Conservation (phyloP, 192 early-diverging fungal genomes). For the Coemansia nantahalensis region DNA sequence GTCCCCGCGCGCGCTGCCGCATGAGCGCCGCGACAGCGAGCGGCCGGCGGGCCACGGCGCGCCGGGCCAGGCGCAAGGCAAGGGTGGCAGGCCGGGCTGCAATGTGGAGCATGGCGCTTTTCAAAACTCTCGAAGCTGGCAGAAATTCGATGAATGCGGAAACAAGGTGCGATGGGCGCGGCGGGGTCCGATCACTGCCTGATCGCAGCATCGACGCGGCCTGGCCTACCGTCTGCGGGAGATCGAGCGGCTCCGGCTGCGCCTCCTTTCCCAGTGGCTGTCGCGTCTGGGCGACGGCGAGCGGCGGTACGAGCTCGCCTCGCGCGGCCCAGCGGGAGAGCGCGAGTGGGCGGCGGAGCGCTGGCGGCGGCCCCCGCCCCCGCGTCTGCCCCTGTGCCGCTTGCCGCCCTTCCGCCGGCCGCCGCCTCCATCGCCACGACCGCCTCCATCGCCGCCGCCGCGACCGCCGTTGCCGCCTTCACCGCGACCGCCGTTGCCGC, state of each 20-base stretch:
- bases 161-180: no score
- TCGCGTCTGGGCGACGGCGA: constrained; percentile 40
- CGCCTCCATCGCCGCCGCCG: constrained; percentile 1
- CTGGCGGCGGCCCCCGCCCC: constrained; percentile 4
- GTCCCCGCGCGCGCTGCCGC: not conserved
- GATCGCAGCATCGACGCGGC: not conserved
- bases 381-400: constrained; percentile 13
- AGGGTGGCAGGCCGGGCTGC: not conserved
- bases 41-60: no score
- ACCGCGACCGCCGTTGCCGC: not conserved
- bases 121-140: not conserved
- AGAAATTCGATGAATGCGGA: no score
- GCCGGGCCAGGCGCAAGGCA: no score
- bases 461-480: not conserved
- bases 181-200: no score
- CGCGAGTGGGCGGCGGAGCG: constrained; percentile 28
- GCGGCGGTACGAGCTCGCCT: constrained; percentile 18
- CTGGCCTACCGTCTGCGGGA: constrained; percentile 47
- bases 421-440: not conserved
- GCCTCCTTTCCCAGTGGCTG: constrained; percentile 21
- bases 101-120: not conserved
- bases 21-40: not conserved
- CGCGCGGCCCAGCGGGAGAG: constrained; percentile 18
- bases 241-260: constrained; percentile 39
- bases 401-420: constrained; percentile 10